Percentiles rank a stretch among this genome's conserved stretches.
phyloP scores from a whole-genome alignment of 2,329 filamentous ascomycete species.

The Lanzia echinophila region DNA sequence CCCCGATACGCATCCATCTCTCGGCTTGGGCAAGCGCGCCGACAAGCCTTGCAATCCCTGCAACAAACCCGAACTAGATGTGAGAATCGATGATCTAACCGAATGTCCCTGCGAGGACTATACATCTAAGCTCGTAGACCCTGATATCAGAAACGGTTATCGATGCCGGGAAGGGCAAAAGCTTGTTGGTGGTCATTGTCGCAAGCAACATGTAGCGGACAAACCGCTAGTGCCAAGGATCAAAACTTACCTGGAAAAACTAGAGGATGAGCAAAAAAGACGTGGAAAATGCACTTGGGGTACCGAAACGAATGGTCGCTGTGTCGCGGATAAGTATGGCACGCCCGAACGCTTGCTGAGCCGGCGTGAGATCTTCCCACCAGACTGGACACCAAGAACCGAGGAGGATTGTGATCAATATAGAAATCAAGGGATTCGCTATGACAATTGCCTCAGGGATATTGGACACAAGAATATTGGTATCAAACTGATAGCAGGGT shows the following conservation, averaged over 20 bases:
- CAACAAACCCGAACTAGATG: neutral
- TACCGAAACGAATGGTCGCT: neutral
- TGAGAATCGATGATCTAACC: neutral
- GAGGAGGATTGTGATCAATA: conserved; percentile 1
- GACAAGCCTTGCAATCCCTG: neutral
- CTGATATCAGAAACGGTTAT: neutral
- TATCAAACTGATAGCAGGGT: conserved; percentile 1
- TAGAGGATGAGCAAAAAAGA: neutral
- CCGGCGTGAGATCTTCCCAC: conserved; percentile 1
- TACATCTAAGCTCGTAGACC: neutral
- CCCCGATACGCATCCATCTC: neutral
- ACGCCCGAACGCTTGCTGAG: neutral
- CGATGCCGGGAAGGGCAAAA: neutral
- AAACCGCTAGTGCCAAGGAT: neutral
- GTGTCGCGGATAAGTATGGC: neutral
- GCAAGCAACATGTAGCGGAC: neutral
- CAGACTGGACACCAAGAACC: conserved; percentile 1
- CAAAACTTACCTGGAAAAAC: neutral
- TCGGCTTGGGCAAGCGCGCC: neutral
- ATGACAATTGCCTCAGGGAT: conserved; percentile 1
- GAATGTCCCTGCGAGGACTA: neutral
- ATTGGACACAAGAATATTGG: conserved; percentile 1
- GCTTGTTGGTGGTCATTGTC: neutral
- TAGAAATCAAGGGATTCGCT: neutral
- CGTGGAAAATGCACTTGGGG: neutral